Percentiles rank a stretch among this genome's conserved stretches.
Evolutionary conservation across 306 rosid species (phyloP).

Genomic region (Quercus rubra): DNA sequence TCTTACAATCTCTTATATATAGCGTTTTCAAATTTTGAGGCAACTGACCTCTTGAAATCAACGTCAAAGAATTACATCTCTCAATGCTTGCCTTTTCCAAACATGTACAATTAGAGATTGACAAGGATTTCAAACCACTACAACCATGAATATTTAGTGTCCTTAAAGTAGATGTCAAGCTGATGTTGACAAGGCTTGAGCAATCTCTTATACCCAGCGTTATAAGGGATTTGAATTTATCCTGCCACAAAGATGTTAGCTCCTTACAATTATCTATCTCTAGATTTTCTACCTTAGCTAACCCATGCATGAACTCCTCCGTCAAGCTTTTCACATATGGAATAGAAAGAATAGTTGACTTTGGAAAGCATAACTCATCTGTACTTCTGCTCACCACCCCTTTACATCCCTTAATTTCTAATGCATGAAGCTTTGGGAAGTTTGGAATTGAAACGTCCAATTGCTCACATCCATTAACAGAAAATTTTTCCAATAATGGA

Average conservation of each 20-base stretch:
- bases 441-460: background rate
- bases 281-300: background rate
- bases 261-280: background rate
- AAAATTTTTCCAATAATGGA: background rate
- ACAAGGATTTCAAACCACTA: background rate
- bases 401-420: background rate
- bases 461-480: background rate
- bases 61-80: conserved; percentile 1
- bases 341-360: background rate
- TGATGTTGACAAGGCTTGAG: too few relatives aligned
- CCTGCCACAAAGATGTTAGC: background rate
- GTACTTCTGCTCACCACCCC: background rate
- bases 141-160: background rate
- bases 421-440: background rate
- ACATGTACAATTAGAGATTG: background rate
- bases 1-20: rapidly evolving
- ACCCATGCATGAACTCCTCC: background rate
- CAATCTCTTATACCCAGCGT: too few relatives aligned
- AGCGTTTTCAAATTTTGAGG: conserved; percentile 6
- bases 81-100: background rate
- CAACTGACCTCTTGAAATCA: background rate
- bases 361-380: background rate
- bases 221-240: too few relatives aligned
- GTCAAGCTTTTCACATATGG: background rate
- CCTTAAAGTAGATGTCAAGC: too few relatives aligned